Evolutionary conservation across 2,329 filamentous ascomycete species (phyloP).

Genomic region (Venturia oleaginea): DNA sequence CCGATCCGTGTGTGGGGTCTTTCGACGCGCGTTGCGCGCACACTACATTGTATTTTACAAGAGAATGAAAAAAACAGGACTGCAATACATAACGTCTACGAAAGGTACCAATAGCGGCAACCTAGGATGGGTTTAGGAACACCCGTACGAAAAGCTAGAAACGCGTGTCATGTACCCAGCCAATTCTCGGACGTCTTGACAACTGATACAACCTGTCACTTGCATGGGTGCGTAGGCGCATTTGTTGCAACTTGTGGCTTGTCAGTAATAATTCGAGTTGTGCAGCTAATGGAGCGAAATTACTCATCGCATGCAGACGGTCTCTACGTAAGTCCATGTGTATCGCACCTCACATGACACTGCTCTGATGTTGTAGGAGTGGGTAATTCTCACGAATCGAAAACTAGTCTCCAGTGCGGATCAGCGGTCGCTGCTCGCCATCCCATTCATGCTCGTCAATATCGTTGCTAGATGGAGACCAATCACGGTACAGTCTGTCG

Average conservation of each 20-base stretch:
- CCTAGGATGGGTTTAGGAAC: neutral
- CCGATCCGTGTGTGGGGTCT: neutral
- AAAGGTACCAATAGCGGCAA: neutral
- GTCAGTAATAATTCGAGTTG: neutral
- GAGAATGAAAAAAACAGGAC: neutral
- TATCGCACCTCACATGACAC: neutral
- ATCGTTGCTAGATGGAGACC: neutral
- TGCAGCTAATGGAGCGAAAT: neutral
- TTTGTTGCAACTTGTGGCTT: neutral
- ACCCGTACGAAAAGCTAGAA: neutral
- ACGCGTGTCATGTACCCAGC: neutral
- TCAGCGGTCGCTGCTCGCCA: conserved; percentile 7
- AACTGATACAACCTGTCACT: no score
- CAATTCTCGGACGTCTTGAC: neutral
- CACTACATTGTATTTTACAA: neutral
- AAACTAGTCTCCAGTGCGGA: neutral
- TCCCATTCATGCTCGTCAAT: conserved; percentile 3
- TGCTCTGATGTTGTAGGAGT: neutral
- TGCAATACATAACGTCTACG: neutral
- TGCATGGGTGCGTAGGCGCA: no score
- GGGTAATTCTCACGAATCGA: neutral
- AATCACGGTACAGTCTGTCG: conserved; percentile 3
- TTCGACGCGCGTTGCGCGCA: neutral
- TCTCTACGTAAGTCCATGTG: neutral
- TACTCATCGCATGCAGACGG: neutral